A percentile compares a stretch with the other conserved stretches of the same genome.
These are phyloP conservation scores for Biscogniauxia marginata DNA, from an alignment of 2,329 filamentous ascomycete species.

Conservation along the genomic window DNA sequence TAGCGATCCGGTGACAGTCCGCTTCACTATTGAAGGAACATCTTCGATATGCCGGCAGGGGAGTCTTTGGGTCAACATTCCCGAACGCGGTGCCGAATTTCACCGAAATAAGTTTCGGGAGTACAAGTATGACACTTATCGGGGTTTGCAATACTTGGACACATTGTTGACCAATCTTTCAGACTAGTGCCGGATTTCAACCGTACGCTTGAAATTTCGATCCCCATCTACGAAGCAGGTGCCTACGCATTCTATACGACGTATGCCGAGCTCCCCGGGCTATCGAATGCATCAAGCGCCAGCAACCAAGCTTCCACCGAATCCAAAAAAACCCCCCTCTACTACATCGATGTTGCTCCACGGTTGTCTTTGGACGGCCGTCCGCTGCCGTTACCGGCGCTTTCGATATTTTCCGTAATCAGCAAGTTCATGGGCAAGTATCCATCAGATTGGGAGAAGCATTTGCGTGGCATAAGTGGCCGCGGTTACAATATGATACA, in stretches of 20 bases:
- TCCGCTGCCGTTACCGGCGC: constrained; percentile 76
- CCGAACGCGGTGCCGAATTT: constrained; percentile 72
- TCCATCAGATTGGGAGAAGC: constrained; percentile 84
- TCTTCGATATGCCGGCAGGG: constrained; percentile 94
- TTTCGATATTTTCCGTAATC: constrained; percentile 90
- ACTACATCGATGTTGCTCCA: constrained; percentile 94
- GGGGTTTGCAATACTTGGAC: not conserved
- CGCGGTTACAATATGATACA: constrained; percentile 99
- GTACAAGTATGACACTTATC: constrained; percentile 71
- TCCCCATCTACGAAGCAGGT: constrained; percentile 79
- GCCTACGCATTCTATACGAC: constrained; percentile 94
- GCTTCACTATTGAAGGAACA: constrained; percentile 90
- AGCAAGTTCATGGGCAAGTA: constrained; percentile 98
- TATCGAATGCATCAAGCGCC: constrained; percentile 56
- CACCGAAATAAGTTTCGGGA: constrained; percentile 77
- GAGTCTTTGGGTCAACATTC: constrained; percentile 95
- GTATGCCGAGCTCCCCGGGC: constrained; percentile 81
- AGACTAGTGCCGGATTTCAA: constrained; percentile 93
- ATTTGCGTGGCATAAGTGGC: constrained; percentile 82
- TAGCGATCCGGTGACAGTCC: constrained; percentile 71
- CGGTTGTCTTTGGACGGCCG: constrained; percentile 70
- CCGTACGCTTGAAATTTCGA: constrained; percentile 82
- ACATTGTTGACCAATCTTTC: constrained; percentile 10
- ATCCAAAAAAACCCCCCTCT: constrained; percentile 68
- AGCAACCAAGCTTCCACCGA: constrained; percentile 47